A percentile compares a stretch with the other conserved stretches of the same genome.
phyloP scores from a whole-genome alignment of 2,329 filamentous ascomycete species.

The Gaeumannomyces tritici region DNA sequence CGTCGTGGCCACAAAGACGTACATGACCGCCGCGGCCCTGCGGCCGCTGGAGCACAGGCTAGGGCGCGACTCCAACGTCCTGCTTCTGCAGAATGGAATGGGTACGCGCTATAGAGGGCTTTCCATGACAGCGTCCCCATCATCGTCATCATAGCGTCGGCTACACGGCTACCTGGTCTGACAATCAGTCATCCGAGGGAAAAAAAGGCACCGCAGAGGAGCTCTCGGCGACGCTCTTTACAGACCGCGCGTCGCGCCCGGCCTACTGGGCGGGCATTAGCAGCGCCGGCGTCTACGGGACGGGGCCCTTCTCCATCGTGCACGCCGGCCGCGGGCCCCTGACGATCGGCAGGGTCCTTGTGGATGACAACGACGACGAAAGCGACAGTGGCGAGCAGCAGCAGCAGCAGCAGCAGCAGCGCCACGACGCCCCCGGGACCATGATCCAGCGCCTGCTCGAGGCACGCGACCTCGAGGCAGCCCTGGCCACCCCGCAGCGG shows the following conservation, averaged over 20 bases:
- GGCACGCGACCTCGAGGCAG: not conserved
- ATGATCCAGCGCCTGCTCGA: slow-evolving; percentile 2
- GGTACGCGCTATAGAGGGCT: slow-evolving; percentile 35
- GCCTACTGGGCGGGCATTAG: not conserved
- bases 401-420: not conserved
- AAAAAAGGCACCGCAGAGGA: not conserved
- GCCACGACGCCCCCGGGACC: not conserved
- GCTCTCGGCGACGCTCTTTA: not conserved
- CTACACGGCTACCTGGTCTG: too few species aligned
- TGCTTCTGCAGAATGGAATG: slow-evolving; percentile 84
- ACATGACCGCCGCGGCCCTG: slow-evolving; percentile 53
- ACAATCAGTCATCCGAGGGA: too few species aligned
- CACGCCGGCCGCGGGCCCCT: not conserved
- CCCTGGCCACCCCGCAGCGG: not conserved
- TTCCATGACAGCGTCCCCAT: too few species aligned
- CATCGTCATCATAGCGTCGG: too few species aligned
- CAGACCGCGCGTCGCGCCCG: not conserved
- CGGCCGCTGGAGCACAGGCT: slow-evolving; percentile 51
- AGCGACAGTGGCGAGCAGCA: not conserved
- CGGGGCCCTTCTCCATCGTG: slow-evolving; percentile 1
- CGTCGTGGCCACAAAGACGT: slow-evolving; percentile 69
- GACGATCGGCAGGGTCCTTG: not conserved
- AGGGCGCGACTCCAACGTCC: slow-evolving; percentile 57
- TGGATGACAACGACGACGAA: not conserved
- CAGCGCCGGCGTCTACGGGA: not conserved